A percentile compares a stretch with the other conserved stretches of the same genome.
Conservation (phyloP, 148 eudicot genomes). For the Amaranthus cruentus region DNA sequence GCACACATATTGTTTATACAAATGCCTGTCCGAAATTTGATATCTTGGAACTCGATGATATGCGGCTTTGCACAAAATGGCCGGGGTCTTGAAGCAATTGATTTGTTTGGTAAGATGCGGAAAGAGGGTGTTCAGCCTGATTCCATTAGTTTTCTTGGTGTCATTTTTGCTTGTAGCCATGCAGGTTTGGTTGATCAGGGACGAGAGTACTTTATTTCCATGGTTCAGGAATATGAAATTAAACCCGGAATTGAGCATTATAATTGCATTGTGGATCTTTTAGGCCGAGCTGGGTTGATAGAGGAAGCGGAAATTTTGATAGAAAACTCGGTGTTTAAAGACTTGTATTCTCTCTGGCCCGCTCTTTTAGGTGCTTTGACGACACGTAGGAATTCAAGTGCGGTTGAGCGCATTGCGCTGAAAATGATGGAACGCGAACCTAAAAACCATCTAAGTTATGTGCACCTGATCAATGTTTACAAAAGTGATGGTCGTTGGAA, state of each 20-base stretch:
- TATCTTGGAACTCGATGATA: conserved; percentile 89
- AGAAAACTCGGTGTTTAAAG: conserved; percentile 36
- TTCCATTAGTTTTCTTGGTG: conserved; percentile 62
- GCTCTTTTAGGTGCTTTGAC: conserved; percentile 74
- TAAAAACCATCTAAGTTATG: conserved; percentile 67
- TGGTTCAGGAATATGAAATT: conserved; percentile 47
- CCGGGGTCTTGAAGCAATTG: conserved; percentile 57
- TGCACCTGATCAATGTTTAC: conserved; percentile 69
- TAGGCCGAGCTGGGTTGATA: conserved; percentile 73
- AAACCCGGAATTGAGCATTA: conserved; percentile 62
- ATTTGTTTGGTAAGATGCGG: conserved; percentile 53
- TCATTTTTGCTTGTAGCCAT: conserved; percentile 88
- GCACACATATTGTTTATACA: conserved; percentile 56
- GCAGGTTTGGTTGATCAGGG: conserved; percentile 76
- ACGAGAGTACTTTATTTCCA: conserved; percentile 41
- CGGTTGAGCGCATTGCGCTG: conserved; percentile 70
- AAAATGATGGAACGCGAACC: conserved; percentile 69
- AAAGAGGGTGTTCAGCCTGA: conserved; percentile 52
- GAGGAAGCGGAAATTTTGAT: conserved; percentile 78
- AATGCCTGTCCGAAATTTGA: conserved; percentile 59
- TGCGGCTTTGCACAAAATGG: conserved; percentile 87
- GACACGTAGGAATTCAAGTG: conserved; percentile 48
- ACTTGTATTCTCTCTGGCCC: conserved; percentile 59
- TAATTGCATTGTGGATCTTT: conserved; percentile 78
- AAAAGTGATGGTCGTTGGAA: conserved; percentile 65